Base-by-base conservation (phyloP, 139 green algal genomes). In the Bryopsis sp. region DNA sequence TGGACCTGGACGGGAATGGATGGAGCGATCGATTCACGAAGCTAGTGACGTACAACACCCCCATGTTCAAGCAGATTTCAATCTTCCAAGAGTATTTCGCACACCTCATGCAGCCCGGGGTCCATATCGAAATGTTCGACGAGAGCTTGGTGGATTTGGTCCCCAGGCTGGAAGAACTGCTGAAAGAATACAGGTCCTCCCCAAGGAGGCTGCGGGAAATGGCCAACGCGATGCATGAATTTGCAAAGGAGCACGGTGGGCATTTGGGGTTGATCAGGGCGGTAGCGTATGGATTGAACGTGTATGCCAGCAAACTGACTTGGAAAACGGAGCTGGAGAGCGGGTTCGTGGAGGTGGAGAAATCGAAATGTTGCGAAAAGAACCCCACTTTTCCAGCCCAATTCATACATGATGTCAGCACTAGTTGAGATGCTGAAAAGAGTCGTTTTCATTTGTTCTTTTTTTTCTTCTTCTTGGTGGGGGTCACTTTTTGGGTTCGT, bases 1-100 rank as follows among this genome's bases (percentile, higher is more conserved):
- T 83, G 22, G 78, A 83, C 39, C 47, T 80, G 5, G 74, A 83
- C 50, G 78, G 78, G 33, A 83, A 83, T 60, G 78, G 64, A 28
- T 83, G 78, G 78, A 75, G 62, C 33, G 74, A 83, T 37, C 31
- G 74, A 6, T 76, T 81, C 58, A 37, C 72, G 2, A 50, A 72
- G 64, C 47, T 83, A n/a, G 47, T 70, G 1, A 61, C 74, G 36
- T 75, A 68, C 39, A 72, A 76, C 58, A 78, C 78, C 5, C 78
- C 78, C 29, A 39, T 83, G 24, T 60, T 83, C 1, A 83, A 83
- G 47, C 47, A 77, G 57, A 58, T 28, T 8, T 64, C 28, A 8
- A n/a, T n/a, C n/a, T n/a, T n/a, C n/a, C n/a, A n/a, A n/a, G 60
- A 68, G 22, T 61, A 61, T 26, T 67, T 48, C 19, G 59, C 26